These are phyloP conservation scores for Xenosphaeropsis pyriputrescens DNA, from an alignment of 2,329 filamentous ascomycete species.

Conservation along the genomic window DNA sequence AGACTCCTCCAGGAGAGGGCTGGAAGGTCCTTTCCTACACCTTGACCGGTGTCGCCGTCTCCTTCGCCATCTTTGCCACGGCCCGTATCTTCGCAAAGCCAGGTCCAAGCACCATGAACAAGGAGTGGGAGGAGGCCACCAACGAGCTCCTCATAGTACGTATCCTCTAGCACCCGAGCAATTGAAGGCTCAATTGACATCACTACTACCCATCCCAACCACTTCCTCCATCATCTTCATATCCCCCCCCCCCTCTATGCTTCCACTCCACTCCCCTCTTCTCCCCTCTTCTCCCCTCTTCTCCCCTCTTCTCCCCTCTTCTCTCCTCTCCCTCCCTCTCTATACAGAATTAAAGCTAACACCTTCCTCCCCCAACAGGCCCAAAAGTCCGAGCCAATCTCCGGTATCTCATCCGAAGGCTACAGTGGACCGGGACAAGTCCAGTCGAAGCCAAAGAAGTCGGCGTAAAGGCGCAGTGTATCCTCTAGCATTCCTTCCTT, in stretches of 20 bases:
- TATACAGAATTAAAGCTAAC: too few species aligned
- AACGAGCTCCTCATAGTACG: slow-evolving; percentile 90
- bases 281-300: too few species aligned
- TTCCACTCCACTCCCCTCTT: too few species aligned
- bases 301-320: too few species aligned
- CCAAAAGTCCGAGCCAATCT: slow-evolving; percentile 78
- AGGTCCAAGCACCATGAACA: slow-evolving; percentile 76
- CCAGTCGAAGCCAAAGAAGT: slow-evolving; percentile 31
- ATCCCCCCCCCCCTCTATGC: too few species aligned
- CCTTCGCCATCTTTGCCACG: slow-evolving; percentile 55
- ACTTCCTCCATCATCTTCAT: too few species aligned
- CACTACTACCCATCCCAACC: slow-evolving; percentile 3
- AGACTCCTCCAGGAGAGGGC: slow-evolving; percentile 70
- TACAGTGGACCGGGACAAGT: slow-evolving; percentile 69
- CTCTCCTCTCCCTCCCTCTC: too few species aligned
- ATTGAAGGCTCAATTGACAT: neutral
- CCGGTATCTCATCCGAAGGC: slow-evolving; percentile 64
- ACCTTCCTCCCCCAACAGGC: slow-evolving; percentile 30
- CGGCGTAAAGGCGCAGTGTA: too few species aligned
- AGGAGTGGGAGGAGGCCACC: slow-evolving; percentile 90
- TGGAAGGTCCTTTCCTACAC: slow-evolving; percentile 67
- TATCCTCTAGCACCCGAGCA: slow-evolving; percentile 7
- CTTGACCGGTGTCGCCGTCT: slow-evolving; percentile 48
- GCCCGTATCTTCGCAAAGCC: slow-evolving; percentile 60
- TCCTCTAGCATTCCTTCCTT: too few species aligned